Percentiles rank a stretch among this genome's conserved stretches.
phyloP scores from a whole-genome alignment of 164 flowering plant species.

The Buxus sempervirens region DNA sequence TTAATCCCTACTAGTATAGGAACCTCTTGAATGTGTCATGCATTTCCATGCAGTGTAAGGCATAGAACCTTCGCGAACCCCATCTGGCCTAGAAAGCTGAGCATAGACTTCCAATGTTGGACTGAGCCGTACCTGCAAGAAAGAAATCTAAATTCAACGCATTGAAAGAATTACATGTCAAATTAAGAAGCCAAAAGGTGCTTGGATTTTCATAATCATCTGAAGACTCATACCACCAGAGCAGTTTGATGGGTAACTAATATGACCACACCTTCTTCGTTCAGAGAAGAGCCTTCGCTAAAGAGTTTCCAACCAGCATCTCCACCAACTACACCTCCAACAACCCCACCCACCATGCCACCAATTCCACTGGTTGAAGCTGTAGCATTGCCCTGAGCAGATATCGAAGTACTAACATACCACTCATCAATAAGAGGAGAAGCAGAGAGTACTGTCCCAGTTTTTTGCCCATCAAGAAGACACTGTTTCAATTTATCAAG shows the following conservation, averaged over 20 bases:
- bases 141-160: conserved; percentile 14
- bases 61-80: conserved; percentile 86
- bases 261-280: conserved; percentile 93
- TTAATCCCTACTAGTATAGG: conserved; percentile 50
- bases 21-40: conserved; percentile 30
- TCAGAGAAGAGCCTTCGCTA: conserved; percentile 64
- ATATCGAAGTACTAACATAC: conserved; percentile 32
- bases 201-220: conserved; percentile 32
- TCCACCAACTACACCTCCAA: conserved; percentile 58
- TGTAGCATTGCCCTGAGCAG: conserved; percentile 43
- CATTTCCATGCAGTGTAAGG: conserved; percentile 97
- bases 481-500: conserved; percentile 75
- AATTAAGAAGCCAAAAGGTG: conserved; percentile 22
- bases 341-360: conserved; percentile 79
- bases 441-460: conserved; percentile 75
- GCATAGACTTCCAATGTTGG: conserved; percentile 75
- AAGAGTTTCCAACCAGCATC: conserved; percentile 77
- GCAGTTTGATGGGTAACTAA: conserved; percentile 90
- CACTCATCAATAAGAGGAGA: conserved; percentile 75
- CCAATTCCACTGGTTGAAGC: conserved; percentile 60
- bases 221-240: conserved; percentile 79
- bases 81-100: conserved; percentile 82
- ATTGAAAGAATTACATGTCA: conserved; percentile 4
- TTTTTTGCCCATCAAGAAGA: conserved; percentile 83
- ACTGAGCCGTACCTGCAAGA: conserved; percentile 64